Evolutionary conservation across 306 rosid species (phyloP).

Genomic region (Lotus japonicus): DNA sequence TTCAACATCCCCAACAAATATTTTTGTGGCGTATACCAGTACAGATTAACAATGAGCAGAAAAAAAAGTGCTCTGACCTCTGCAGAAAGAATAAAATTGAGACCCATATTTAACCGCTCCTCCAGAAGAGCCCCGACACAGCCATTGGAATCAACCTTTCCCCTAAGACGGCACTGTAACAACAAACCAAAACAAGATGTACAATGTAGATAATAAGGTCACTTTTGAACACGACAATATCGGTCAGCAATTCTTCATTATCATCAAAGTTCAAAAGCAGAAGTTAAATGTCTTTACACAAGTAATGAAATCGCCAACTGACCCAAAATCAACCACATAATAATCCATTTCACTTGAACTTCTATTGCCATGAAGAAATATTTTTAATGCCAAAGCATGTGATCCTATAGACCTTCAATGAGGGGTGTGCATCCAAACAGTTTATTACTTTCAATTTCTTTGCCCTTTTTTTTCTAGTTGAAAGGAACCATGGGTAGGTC

Average conservation of each 20-base stretch:
- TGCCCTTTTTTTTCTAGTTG: not conserved
- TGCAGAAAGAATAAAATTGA: constrained; percentile 48
- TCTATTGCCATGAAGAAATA: not conserved
- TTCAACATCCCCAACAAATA: not conserved
- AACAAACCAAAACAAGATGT: constrained; percentile 23
- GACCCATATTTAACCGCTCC: constrained; percentile 70
- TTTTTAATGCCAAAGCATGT: not conserved
- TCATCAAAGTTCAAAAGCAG: not conserved
- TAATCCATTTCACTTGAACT: not conserved
- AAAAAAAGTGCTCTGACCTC: constrained; percentile 30
- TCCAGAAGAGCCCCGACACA: constrained; percentile 66
- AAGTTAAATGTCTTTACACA: not conserved
- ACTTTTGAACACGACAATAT: not conserved
- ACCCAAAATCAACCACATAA: not conserved
- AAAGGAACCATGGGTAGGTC: not conserved
- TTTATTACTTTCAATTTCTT: not conserved
- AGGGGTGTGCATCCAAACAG: not conserved
- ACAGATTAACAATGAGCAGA: not conserved
- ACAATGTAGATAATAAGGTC: not conserved
- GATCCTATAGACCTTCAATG: not conserved
- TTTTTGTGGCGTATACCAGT: too few relatives aligned
- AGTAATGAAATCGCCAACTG: not conserved
- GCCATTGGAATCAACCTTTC: constrained; percentile 89
- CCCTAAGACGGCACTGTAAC: constrained; percentile 77
- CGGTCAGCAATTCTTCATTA: not conserved